Evolutionary conservation across 1,139 yeast genomes (phyloP).

Genomic region (Scheffersomyces stambukii): DNA sequence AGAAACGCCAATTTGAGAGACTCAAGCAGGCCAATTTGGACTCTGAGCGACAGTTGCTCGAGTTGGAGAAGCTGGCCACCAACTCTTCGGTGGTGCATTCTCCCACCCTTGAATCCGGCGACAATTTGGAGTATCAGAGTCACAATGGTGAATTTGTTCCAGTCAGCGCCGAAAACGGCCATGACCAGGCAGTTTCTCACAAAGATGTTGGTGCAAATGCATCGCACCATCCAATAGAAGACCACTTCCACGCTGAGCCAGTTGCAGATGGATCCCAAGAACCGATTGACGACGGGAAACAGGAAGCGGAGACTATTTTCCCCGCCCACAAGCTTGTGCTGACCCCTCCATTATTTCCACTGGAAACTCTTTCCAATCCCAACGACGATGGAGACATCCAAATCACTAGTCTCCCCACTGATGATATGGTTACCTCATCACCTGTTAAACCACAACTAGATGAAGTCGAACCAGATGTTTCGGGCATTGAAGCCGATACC

Average conservation of each 20-base stretch:
- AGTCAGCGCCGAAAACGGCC: neutral
- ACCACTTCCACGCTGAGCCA: no score
- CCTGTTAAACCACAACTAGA: no score
- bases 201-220: neutral
- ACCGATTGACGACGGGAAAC: slow-evolving; percentile 3
- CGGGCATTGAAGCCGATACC: neutral
- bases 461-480: neutral
- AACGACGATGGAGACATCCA: no score
- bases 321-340: no score
- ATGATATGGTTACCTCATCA: no score
- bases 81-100: slow-evolving; percentile 6
- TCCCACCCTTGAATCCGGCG: neutral
- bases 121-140: neutral
- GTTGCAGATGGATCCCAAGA: slow-evolving; percentile 2
- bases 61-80: slow-evolving; percentile 10
- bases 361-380: no score
- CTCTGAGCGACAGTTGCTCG: slow-evolving; percentile 17
- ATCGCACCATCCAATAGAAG: no score
- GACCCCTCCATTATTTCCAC: no score
- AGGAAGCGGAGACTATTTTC: no score
- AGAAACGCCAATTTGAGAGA: slow-evolving; percentile 29
- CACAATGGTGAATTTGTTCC: no score
- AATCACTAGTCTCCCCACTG: no score
- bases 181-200: neutral
- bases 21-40: slow-evolving; percentile 16